phyloP scores from a whole-genome alignment of 148 eudicot species.

The Rhododendron mucronatum region DNA sequence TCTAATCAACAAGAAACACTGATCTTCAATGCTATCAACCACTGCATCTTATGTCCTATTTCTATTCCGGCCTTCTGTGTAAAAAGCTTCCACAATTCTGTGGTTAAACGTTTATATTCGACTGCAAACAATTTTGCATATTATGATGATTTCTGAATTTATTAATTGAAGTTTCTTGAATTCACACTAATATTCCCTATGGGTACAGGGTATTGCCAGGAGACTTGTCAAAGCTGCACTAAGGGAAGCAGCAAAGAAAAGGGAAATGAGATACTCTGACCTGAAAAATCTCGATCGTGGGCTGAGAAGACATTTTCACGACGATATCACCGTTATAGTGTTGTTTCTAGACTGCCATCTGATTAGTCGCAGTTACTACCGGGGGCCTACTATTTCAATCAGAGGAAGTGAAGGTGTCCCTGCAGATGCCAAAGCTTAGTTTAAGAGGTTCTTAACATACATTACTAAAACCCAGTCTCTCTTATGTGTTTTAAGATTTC shows the following conservation, averaged over 20 bases:
- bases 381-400: constrained; percentile 43
- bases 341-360: constrained; percentile 53
- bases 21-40: background rate
- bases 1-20: background rate
- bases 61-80: background rate
- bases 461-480: background rate
- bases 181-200: background rate
- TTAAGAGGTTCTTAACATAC: background rate
- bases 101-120: background rate
- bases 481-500: background rate
- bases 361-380: constrained; percentile 39
- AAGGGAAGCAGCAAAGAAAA: constrained; percentile 72
- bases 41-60: background rate
- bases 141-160: background rate
- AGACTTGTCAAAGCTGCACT: constrained; percentile 68
- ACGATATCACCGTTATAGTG: constrained; percentile 77
- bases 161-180: background rate
- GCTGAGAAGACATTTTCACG: constrained; percentile 79
- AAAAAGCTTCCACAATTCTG: background rate
- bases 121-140: background rate
- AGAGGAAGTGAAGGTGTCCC: constrained; percentile 46
- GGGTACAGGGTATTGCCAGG: constrained; percentile 65
- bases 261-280: constrained; percentile 86
- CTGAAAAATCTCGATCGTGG: constrained; percentile 66
- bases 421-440: constrained; percentile 10